Evolutionary conservation across 768 basidiomycete species (phyloP), one percentile per base, ranked within the genome.

Genomic region (Mrakia hoshinonis): DNA sequence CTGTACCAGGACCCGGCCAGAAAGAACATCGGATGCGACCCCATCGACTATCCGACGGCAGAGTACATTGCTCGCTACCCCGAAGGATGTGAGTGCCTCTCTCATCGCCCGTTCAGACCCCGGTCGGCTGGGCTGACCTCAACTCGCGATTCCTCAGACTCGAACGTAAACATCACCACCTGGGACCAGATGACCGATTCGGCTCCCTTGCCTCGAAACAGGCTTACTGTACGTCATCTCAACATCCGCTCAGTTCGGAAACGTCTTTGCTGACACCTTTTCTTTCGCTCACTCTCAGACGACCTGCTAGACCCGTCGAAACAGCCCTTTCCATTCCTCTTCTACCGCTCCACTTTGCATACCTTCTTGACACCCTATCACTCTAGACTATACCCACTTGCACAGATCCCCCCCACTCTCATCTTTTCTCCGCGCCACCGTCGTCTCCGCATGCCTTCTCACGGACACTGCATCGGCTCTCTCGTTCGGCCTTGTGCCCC

Each of bases 171-270:
- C 24, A 48, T 52, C 58, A 70, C 68, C 20, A 69, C 68, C 15
- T 69, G 68, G 68, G 68, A 62, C 24, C 69, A 70, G 47, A 62
- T 61, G 68, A 61, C 68, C 31, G 58, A 61, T 34, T 34, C 26
- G 7, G 58, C 58, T 7, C n/a, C 58, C 2, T 13, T 7, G 1
- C 68, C 68, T 29, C 26, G 36, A 55, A 69, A 69, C 31, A 54
- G 58, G 7, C 43, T 64, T 3, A 38, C 46, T 18, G 62, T 62
- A n/a, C 22, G 58, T 43, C 38, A 3, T 3, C 38, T 61, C 36
- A 1, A 2, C 6, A 6, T 43, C 34, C 36, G 7, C 51, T 52
- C 22, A 29, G 22, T 10, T 52, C 20, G 51, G 22, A 52, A 9
- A n/a, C n/a, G n/a, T n/a, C 7, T 31, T 20, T 62, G 38, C 18